Conservation (phyloP, 768 basidiomycete genomes). For the Tricholoma matsutake region DNA sequence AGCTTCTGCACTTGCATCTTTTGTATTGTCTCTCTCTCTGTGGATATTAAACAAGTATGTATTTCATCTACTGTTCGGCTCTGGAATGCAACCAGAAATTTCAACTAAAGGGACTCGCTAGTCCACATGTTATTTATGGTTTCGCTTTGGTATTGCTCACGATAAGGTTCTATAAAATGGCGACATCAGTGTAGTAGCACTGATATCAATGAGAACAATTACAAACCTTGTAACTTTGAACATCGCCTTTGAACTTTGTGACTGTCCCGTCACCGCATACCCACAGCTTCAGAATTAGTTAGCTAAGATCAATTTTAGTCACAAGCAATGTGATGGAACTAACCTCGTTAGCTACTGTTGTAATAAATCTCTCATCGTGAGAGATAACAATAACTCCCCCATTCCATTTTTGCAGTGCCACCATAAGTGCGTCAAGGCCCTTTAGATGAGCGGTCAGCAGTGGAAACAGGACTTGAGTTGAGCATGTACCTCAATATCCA, state of each 20-base stretch:
- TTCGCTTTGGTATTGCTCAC: slow-evolving; percentile 67
- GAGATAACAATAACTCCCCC: slow-evolving; percentile 92
- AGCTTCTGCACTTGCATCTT: neutral
- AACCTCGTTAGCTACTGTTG: slow-evolving; percentile 82
- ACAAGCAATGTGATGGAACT: slow-evolving; percentile 14
- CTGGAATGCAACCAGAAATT: neutral
- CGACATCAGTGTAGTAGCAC: slow-evolving; percentile 3
- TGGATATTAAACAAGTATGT: neutral
- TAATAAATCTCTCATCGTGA: slow-evolving; percentile 96
- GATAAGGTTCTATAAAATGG: slow-evolving; percentile 58
- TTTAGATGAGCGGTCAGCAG: slow-evolving; percentile 25
- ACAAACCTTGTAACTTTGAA: slow-evolving; percentile 84
- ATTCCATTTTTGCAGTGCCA: slow-evolving; percentile 75
- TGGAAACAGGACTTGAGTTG: neutral
- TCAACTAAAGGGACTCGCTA: neutral
- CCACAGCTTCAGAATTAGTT: slow-evolving; percentile 62
- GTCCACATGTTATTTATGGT: slow-evolving; percentile 30
- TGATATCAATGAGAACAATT: neutral
- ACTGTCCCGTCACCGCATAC: slow-evolving; percentile 86
- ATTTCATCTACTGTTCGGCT: neutral
- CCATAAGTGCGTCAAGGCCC: slow-evolving; percentile 95
- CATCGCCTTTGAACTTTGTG: slow-evolving; percentile 83
- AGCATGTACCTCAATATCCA: slow-evolving; percentile 79
- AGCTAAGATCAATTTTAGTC: neutral
- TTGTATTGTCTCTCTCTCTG: neutral